Evolutionary conservation across 2,329 filamentous ascomycete species (phyloP), one percentile per base, ranked within the genome.

Genomic region (Domatiomyces catenatus): DNA sequence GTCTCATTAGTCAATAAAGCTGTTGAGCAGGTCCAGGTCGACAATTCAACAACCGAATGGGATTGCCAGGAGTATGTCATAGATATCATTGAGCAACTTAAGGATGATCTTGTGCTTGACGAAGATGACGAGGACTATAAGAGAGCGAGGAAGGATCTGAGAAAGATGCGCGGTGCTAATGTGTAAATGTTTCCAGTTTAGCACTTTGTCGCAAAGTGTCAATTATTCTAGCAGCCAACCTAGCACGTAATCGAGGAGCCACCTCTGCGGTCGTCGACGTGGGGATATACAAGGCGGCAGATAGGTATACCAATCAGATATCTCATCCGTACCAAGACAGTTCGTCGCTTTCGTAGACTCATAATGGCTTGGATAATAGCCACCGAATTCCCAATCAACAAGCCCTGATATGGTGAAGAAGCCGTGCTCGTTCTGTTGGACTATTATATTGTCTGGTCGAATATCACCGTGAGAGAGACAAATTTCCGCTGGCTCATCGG

Each of bases 41-140:
- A 61, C 43, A 60, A 60, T 26, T 49, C 57, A 26, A 60, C 58
- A 2, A 49, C 58, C 1, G 53, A 56, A 39, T 61, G 55, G 59
- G 61, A 61, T 45, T 60, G 57, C 49, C 58, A 60, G 49, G 56
- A 59, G 10, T 61, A 60, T 46, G 56, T 60, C 42, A 32, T 60
- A 12, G 58, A 61, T 7, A 51, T 60, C 5, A 28, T 60, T 1
- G 55, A 59, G 17, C 45, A 42, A 5, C 53, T 52, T n/a, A 54
- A 59, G 28, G 32, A 48, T 17, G 56, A 58, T 19, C 54, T 48
- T 6, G 49, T 58, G 26, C 19, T 60, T 1, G 58, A 58, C 12
- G 48, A 54, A 3, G 52, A 54, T 3, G 26, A 28, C 8, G 26
- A 28, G 8, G 52, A 61, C 36, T 60, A 57, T 43, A 44, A 24